Base-by-base conservation (phyloP, 1,284 basidiomycete species). In the Microbotryum saponariae region DNA sequence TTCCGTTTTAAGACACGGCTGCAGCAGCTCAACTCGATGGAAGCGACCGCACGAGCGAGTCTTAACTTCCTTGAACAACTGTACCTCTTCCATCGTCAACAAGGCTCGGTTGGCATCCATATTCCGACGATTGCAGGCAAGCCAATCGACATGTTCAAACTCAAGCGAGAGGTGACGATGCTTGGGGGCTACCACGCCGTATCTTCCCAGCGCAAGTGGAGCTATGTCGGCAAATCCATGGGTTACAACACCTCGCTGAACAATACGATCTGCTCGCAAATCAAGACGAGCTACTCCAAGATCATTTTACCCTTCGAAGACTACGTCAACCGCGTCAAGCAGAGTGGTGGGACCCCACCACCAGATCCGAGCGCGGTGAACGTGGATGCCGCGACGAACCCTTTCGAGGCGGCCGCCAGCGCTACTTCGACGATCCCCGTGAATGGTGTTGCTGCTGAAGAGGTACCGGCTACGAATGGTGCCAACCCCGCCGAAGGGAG, bases 21-120 rank as follows among this genome's bases (percentile, higher is more conserved):
- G 54, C 93, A 97, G 78, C 85, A 88, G 61, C 82, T 99, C 72
- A 97, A 97, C 76, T 92, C 91, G 67, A 91, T 99, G 70, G 94
- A 97, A 78, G 96, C 96, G 18, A 90, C 92, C 56, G 93, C 92
- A 57, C 82, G 96, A 67, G 94, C 94, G 50, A 94, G 96, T 76
- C 80, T 97, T 75, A 97, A 97, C 79, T 98, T 97, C 77, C 78
- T 96, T 69, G 94, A 98, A 76, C 92, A 97, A 76, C 82, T 99
- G 48, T 93, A 93, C 78, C 73, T 76, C 58, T 78, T 78, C 66
- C 77, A 78, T 57, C 69, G 74, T 1, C 77, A 78, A 69, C 77
- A 77, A 51, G 74, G 75, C 88, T 92, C 77, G 86, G 85, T 74
- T 89, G 64, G 83, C 61, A 85, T 97, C 21, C 85, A 85, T 42